Percentiles rank a stretch among this genome's conserved stretches.
phyloP scores from a whole-genome alignment of 805 yeast genomes.

The Saccharomycopsis microspora region DNA sequence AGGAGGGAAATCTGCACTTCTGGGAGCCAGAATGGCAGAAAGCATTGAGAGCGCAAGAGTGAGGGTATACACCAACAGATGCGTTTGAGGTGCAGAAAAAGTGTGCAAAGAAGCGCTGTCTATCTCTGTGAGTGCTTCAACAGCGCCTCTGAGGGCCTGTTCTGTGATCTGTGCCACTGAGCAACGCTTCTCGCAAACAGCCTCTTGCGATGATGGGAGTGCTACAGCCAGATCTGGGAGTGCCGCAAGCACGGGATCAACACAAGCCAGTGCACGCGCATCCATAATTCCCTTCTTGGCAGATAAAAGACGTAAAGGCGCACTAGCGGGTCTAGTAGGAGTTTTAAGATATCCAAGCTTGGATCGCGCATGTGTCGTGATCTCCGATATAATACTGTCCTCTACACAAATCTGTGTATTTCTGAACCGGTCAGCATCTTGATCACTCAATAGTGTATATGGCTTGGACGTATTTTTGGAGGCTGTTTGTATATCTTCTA shows the following conservation, averaged over 20 bases:
- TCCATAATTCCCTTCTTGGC: constrained; percentile 22
- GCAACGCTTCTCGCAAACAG: neutral
- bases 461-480: too few relatives aligned
- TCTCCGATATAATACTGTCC: too few relatives aligned
- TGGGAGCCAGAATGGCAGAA: constrained; percentile 7
- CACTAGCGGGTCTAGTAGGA: too few relatives aligned
- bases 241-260: constrained; percentile 33
- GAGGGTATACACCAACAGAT: neutral
- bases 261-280: too few relatives aligned
- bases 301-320: constrained; percentile 21
- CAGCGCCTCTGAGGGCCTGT: neutral
- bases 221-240: constrained; percentile 40
- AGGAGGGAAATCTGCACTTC: neutral
- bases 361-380: too few relatives aligned
- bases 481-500: too few relatives aligned
- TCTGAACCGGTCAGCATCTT: too few relatives aligned
- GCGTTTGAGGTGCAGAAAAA: too few relatives aligned
- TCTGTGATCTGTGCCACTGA: constrained; percentile 4
- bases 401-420: too few relatives aligned
- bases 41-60: constrained; percentile 4
- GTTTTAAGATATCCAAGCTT: too few relatives aligned
- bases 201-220: constrained; percentile 27
- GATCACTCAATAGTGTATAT: too few relatives aligned
- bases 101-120: neutral
- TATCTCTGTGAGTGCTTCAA: constrained; percentile 8